Percentiles rank a stretch among this genome's conserved stretches.
Conservation (phyloP, 441 rosid genomes). For the Flueggea neowawraea region DNA sequence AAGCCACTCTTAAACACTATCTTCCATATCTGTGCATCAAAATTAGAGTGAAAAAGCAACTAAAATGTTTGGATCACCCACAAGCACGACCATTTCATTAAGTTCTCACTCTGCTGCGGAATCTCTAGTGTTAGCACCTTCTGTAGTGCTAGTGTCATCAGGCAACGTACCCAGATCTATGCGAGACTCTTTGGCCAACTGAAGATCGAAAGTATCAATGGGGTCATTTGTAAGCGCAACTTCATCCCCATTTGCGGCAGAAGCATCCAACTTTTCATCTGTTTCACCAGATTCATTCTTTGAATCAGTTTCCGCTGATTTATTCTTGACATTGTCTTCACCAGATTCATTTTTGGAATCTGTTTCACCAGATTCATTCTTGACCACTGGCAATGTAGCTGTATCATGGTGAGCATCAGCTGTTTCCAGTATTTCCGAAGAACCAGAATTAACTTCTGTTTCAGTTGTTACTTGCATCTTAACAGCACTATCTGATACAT, state of each 20-base stretch:
- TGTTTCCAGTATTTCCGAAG: constrained; percentile 10
- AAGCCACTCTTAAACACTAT: background rate
- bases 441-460: constrained; percentile 22
- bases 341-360: too few relatives aligned
- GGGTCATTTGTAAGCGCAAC: constrained; percentile 26
- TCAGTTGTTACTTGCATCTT: constrained; percentile 29
- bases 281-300: constrained; percentile 29
- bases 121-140: constrained; percentile 33
- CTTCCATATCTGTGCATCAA: constrained; percentile 11
- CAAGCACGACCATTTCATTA: constrained; percentile 3
- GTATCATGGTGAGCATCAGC: constrained; percentile 11
- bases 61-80: constrained; percentile 17
- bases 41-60: constrained; percentile 14
- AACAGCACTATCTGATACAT: constrained; percentile 15
- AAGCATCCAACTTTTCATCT: constrained; percentile 24
- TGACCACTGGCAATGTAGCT: too few relatives aligned
- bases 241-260: constrained; percentile 19
- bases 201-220: constrained; percentile 36
- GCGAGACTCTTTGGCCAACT: constrained; percentile 37
- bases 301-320: constrained; percentile 5
- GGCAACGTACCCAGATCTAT: constrained; percentile 54
- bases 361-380: too few relatives aligned
- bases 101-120: constrained; percentile 39
- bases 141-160: constrained; percentile 21
- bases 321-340: background rate